These are phyloP conservation scores for Dittrichia graveolens DNA, from an alignment of 129 eudicot species.

Conservation along the genomic window DNA sequence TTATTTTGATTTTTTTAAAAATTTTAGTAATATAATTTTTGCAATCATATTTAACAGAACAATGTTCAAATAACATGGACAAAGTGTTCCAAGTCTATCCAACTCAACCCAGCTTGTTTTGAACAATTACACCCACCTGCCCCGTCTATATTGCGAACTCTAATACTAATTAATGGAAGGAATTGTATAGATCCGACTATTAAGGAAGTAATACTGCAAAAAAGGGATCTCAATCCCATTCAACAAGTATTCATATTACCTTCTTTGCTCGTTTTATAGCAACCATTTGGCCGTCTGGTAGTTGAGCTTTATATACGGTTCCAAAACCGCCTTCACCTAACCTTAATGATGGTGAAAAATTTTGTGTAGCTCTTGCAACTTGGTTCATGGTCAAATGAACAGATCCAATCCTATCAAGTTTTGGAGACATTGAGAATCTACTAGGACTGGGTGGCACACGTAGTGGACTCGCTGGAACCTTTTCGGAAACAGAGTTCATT, in stretches of 20 bases:
- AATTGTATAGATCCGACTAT: neutral
- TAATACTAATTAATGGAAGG: neutral
- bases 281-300: slow-evolving; percentile 74
- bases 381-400: slow-evolving; percentile 78
- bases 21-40: too few relatives aligned
- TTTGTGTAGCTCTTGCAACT: slow-evolving; percentile 74
- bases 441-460: slow-evolving; percentile 87
- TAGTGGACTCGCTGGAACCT: slow-evolving; percentile 61
- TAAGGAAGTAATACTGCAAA: neutral
- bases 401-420: slow-evolving; percentile 69
- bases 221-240: neutral
- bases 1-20: too few relatives aligned
- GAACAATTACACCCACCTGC: too few relatives aligned
- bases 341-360: slow-evolving; percentile 64
- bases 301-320: slow-evolving; percentile 79
- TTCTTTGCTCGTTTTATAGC: slow-evolving; percentile 91
- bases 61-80: too few relatives aligned
- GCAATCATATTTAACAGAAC: too few relatives aligned
- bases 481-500: slow-evolving; percentile 59
- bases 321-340: slow-evolving; percentile 97
- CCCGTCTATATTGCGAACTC: too few relatives aligned
- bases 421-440: slow-evolving; percentile 83
- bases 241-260: slow-evolving; percentile 44
- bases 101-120: too few relatives aligned
- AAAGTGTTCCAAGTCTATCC: too few relatives aligned